phyloP scores from a whole-genome alignment of 1,139 yeast species.

The Saccharomyces hybrid region DNA sequence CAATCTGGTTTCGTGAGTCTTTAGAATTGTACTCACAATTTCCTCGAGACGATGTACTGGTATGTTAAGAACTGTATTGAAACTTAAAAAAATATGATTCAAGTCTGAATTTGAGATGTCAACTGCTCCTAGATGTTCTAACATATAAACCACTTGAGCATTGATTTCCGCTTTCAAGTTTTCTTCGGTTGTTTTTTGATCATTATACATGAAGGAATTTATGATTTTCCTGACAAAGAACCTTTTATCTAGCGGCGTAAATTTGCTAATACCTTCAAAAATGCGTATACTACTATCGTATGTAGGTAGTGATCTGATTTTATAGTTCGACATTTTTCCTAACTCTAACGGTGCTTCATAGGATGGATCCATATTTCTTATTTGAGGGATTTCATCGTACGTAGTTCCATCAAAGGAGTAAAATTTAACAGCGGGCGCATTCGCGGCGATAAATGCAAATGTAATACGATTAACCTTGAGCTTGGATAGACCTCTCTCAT shows the following conservation, averaged over 20 bases:
- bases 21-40: conserved; percentile 92
- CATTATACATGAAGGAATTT: conserved; percentile 85
- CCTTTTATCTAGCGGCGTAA: conserved; percentile 83
- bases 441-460: conserved; percentile 69
- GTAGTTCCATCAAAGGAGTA: conserved; percentile 86
- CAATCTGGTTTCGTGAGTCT: conserved; percentile 88
- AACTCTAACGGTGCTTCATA: conserved; percentile 92
- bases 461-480: conserved; percentile 82
- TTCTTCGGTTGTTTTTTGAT: conserved; percentile 81
- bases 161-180: conserved; percentile 93
- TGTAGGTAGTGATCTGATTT: conserved; percentile 85
- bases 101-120: conserved; percentile 89
- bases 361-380: conserved; percentile 95
- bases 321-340: conserved; percentile 83
- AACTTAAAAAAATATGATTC: conserved; percentile 91
- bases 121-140: conserved; percentile 85
- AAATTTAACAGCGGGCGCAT: conserved; percentile 84
- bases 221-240: conserved; percentile 92
- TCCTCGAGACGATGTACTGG: conserved; percentile 90
- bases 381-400: conserved; percentile 71
- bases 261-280: conserved; percentile 89
- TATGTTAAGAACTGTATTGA: conserved; percentile 85
- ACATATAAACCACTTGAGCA: conserved; percentile 83
- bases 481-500: conserved; percentile 55
- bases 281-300: conserved; percentile 94